Evolutionary conservation across 306 rosid species (phyloP), one percentile per base, ranked within the genome.

Genomic region (Oxytropis ochrocephala): DNA sequence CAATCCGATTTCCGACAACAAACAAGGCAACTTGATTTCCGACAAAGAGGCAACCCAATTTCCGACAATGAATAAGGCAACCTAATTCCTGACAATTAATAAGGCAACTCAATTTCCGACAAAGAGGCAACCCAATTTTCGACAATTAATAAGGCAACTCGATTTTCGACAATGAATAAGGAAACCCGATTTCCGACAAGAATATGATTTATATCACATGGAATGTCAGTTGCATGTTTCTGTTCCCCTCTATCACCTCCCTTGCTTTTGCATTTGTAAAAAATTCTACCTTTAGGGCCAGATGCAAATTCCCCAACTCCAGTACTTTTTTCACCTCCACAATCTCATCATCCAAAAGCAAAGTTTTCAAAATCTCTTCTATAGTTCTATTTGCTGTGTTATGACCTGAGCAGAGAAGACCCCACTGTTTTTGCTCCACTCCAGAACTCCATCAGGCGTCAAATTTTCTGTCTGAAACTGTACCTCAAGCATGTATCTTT

Each of bases 331-430:
- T 76, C 75, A 81, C 84, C 76, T 87, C 89, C 10, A 21, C 42
- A 12, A 89, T 64, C 75, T 76, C 82, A 58, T 85, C 71, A 47
- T 88, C 96, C 79, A 87, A 80, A 52, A 87, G 84, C 90, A 92
- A 73, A 44, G 80, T 73, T 41, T 44, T 73, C 64, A 87, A 41
- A 72, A 89, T 84, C 75, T 89, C 89, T 64, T 83, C 82, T n/a
- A n/a, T n/a, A n/a, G n/a, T n/a, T n/a, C n/a, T 8, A 85, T 48
- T 62, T 89, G 91, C 66, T 80, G 75, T 0, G 21, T 18, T 0
- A 85, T 69, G 44, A 86, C 78, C 49, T 77, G 75, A 13, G 66
- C 70, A 32, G 24, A 43, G 17, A 83, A 84, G 13, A 67, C 30
- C 7, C 79, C 75, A 14, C 54, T 62, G 67, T 17, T 76, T 63